Evolutionary conservation across 768 basidiomycete species (phyloP).

Genomic region (Mycena leptocephala): DNA sequence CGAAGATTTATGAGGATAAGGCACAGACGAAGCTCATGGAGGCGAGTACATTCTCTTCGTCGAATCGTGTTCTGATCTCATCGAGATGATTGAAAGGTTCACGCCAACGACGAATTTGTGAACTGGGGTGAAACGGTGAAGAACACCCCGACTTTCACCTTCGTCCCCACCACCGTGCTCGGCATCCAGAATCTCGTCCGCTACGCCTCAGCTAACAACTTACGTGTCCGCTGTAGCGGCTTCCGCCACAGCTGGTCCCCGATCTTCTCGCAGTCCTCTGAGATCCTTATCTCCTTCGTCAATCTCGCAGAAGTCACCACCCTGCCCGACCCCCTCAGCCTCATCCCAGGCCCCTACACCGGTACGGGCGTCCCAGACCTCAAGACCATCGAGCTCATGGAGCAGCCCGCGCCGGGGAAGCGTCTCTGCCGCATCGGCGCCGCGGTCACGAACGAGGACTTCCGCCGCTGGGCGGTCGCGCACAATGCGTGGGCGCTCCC

Average conservation of each 20-base stretch:
- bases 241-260: constrained; percentile 21
- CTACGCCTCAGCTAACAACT: background rate
- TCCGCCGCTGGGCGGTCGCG: constrained; percentile 43
- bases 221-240: constrained; percentile 13
- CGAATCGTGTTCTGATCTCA: background rate
- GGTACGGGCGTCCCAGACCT: background rate
- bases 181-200: constrained; percentile 12
- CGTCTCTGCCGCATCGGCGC: constrained; percentile 34
- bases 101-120: background rate
- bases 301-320: constrained; percentile 11
- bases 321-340: constrained; percentile 14
- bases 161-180: constrained; percentile 17
- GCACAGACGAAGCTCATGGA: no score
- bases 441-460: constrained; percentile 46
- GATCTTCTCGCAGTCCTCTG: constrained; percentile 5
- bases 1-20: no score
- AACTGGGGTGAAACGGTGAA: constrained; percentile 15
- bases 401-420: background rate
- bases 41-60: no score
- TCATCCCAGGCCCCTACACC: background rate
- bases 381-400: constrained; percentile 19
- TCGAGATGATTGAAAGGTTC: constrained; percentile 12
- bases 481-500: constrained; percentile 39
- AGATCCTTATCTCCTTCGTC: constrained; percentile 17
- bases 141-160: constrained; percentile 12